Evolutionary conservation across 129 eudicot species (phyloP), one percentile per base, ranked within the genome.

Genomic region (Rutidosis leptorrhynchoides): DNA sequence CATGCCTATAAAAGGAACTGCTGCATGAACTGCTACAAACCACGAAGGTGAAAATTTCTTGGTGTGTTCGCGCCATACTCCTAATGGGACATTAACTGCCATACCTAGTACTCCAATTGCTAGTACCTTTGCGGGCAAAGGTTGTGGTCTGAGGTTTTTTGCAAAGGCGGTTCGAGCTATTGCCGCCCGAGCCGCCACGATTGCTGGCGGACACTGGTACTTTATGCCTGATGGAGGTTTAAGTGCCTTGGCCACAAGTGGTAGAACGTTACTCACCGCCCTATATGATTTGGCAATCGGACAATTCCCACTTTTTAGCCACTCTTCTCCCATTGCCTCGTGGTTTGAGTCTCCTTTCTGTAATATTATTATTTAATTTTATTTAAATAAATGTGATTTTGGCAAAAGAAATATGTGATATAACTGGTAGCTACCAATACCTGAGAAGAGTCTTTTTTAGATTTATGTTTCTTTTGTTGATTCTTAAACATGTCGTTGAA

Each of bases 41-140:
- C 95, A 93, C 27, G 95, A 79, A 17, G 95, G 96, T 12, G 96
- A 88, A 68, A 93, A 93, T 58, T 88, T 93, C 63, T 83, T 69
- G 0, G 98, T 93, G 74, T 88, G 98, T 73, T 93, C 98, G 29
- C 96, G 84, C 98, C 98, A 93, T 35, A 84, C 62, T 3, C 98
- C 98, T 65, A 88, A 63, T 12, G 98, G 98, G 24, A 93, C 71
- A 51, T 93, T 93, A 4, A 78, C 91, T 0, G 98, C 96, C 98
- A 93, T 85, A 62, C 98, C 98, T 43, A 93, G 55, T 12, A 84
- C 80, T 24, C 98, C 98, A 16, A 93, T 93, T 0, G 76, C 96
- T 17, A 93, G 84, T 5, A 93, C 53, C 74, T 88, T 93, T 23
- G 89, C 76, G 0, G 95, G 95, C 4, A 88, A 67, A 30, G 96